Conservation (phyloP, 2,329 filamentous ascomycete species). For the Helotiales sp. region DNA sequence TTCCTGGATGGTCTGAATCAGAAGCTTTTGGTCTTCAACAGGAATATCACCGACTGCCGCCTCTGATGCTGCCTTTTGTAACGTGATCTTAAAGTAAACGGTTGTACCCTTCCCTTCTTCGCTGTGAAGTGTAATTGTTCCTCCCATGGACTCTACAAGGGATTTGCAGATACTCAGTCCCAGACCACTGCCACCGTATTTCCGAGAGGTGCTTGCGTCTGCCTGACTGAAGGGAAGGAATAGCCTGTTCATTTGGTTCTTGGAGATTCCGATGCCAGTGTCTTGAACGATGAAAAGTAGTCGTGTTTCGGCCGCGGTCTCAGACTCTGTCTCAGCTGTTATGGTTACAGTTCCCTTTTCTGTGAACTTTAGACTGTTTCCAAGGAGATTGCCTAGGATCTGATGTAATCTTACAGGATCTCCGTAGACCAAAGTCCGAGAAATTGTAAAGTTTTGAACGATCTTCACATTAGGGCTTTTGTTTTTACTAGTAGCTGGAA, state of each 20-base stretch:
- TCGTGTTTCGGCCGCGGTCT: constrained; percentile 67
- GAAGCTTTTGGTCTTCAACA: neutral
- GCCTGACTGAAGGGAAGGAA: constrained; percentile 93
- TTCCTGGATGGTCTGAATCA: neutral
- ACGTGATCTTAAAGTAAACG: constrained; percentile 77
- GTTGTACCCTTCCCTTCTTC: constrained; percentile 68
- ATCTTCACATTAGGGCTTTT: constrained; percentile 62
- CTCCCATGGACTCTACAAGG: constrained; percentile 86
- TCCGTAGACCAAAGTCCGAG: constrained; percentile 67
- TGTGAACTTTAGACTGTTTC: constrained; percentile 93
- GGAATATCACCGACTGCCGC: constrained; percentile 46
- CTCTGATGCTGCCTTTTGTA: constrained; percentile 75
- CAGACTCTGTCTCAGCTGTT: constrained; percentile 68
- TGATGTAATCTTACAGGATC: constrained; percentile 67
- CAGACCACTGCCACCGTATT: constrained; percentile 87
- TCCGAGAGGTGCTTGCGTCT: constrained; percentile 83
- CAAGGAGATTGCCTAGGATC: constrained; percentile 77
- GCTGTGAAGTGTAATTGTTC: constrained; percentile 79
- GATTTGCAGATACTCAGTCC: constrained; percentile 93
- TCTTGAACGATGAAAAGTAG: constrained; percentile 84
- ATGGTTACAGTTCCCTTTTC: constrained; percentile 83
- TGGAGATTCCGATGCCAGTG: constrained; percentile 86
- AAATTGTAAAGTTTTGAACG: constrained; percentile 67
- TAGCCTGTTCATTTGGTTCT: constrained; percentile 77
- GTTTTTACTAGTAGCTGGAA: constrained; percentile 64